Evolutionary conservation across 345 rosid species (phyloP).

Genomic region (Lumnitzera racemosa): DNA sequence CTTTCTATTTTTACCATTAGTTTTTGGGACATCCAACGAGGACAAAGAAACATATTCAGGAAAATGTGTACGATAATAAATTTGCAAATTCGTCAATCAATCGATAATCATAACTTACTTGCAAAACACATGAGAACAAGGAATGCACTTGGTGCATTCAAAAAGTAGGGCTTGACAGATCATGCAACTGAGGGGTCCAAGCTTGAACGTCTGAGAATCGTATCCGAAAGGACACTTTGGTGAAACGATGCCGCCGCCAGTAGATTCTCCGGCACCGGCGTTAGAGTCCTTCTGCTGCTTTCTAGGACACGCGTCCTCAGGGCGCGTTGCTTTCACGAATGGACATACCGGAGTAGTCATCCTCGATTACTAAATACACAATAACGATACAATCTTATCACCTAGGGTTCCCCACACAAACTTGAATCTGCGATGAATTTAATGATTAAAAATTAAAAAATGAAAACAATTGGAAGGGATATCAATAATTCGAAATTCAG

Average conservation of each 20-base stretch:
- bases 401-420: too few relatives aligned
- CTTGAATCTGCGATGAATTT: neutral
- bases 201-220: constrained; percentile 81
- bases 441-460: neutral
- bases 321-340: constrained; percentile 59
- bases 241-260: constrained; percentile 35
- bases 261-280: constrained; percentile 7
- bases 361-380: neutral
- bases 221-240: constrained; percentile 94
- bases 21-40: too few relatives aligned
- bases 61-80: too few relatives aligned
- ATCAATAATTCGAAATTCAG: neutral
- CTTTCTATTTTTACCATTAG: too few relatives aligned
- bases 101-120: constrained; percentile 37
- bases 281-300: constrained; percentile 9
- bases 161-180: constrained; percentile 86
- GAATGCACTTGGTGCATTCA: constrained; percentile 68
- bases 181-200: constrained; percentile 95
- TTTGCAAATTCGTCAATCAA: neutral
- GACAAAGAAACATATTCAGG: too few relatives aligned
- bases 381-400: too few relatives aligned
- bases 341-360: constrained; percentile 78
- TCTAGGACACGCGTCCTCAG: constrained; percentile 39
- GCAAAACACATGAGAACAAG: constrained; percentile 87
- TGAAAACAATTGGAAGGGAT: too few relatives aligned